A percentile compares a stretch with the other conserved stretches of the same genome.
Conservation (phyloP, 805 yeast genomes). For the Wickerhamomyces silvicola region DNA sequence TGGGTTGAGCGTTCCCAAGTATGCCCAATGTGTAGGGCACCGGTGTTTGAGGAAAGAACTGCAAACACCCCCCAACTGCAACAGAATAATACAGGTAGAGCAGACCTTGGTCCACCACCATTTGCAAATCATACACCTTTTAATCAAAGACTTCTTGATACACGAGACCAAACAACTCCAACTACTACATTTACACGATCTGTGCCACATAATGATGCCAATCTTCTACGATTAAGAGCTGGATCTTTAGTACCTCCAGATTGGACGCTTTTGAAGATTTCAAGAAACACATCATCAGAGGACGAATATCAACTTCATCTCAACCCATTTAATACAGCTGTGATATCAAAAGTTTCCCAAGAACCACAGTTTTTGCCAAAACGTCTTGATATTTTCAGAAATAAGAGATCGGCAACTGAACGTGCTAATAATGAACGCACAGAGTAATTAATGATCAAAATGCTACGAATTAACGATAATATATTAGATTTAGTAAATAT, state of each 20-base stretch:
- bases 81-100: too few relatives aligned
- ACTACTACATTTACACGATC: not conserved
- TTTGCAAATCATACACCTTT: too few relatives aligned
- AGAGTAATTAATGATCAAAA: too few relatives aligned
- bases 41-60: conserved; percentile 40
- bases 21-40: conserved; percentile 88
- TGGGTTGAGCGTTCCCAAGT: conserved; percentile 90
- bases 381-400: too few relatives aligned
- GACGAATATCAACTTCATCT: conserved; percentile 10
- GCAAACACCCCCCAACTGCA: not conserved
- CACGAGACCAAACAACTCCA: not conserved
- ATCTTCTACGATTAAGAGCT: conserved; percentile 3
- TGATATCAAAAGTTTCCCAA: conserved; percentile 6
- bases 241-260: conserved; percentile 20
- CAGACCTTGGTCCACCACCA: not conserved
- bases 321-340: conserved; percentile 8
- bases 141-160: too few relatives aligned
- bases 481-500: not conserved
- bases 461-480: too few relatives aligned
- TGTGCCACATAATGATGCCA: not conserved
- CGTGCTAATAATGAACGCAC: not conserved
- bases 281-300: conserved; percentile 6
- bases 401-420: not conserved
- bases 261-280: conserved; percentile 20
- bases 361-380: not conserved